Evolutionary conservation across 2,329 filamentous ascomycete genomes (phyloP).

Genomic region (Apiospora sp.): DNA sequence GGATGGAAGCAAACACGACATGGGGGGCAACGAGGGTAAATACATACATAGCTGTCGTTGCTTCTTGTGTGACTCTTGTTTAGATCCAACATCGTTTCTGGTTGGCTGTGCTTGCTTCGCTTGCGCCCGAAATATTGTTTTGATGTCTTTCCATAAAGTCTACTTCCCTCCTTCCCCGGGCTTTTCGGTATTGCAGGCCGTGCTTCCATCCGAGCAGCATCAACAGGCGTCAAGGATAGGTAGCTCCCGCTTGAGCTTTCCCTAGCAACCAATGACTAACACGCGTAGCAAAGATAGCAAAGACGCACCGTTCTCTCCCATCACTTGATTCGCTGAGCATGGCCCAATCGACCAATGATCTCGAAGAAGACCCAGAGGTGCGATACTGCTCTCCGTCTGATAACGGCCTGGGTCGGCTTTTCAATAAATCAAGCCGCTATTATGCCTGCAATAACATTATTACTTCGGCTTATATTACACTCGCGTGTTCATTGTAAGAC

Average conservation of each 20-base stretch:
- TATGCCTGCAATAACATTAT: neutral
- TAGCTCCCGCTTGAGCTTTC: neutral
- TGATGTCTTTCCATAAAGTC: neutral
- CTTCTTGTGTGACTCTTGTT: conserved; percentile 3
- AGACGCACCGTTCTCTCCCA: neutral
- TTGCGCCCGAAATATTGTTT: conserved; percentile 9
- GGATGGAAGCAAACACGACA: neutral
- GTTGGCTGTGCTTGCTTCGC: neutral
- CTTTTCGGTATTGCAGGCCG: neutral
- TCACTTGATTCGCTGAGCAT: neutral
- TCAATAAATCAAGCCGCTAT: neutral
- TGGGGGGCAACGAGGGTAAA: neutral
- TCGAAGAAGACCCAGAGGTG: neutral
- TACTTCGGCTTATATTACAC: neutral
- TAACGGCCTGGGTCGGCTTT: neutral
- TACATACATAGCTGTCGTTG: neutral
- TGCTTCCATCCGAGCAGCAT: conserved; percentile 18
- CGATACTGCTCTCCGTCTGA: neutral
- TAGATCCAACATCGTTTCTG: neutral
- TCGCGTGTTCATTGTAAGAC: neutral
- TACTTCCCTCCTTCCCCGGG: conserved; percentile 5
- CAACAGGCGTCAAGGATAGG: neutral
- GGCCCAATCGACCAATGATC: neutral
- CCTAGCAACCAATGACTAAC: conserved; percentile 29
- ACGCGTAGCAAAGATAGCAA: conserved; percentile 5